These are phyloP conservation scores for Suillus paluster DNA, from an alignment of 768 basidiomycete species.

Conservation along the genomic window DNA sequence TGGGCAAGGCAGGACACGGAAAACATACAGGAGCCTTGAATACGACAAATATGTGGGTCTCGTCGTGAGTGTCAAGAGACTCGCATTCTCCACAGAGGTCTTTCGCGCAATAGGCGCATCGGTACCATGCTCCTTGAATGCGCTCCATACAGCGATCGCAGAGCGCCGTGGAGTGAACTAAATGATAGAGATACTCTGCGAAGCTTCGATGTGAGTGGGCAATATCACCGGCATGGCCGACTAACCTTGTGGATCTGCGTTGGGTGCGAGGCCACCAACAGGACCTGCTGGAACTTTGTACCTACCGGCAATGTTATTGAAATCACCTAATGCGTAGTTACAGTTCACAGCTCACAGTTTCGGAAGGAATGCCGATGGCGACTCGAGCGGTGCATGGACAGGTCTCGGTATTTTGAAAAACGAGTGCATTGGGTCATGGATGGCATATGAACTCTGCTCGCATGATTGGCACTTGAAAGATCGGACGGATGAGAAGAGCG, in stretches of 20 bases:
- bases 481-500: constrained; percentile 4
- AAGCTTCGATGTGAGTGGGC: neutral
- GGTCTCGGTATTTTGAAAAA: constrained; percentile 89
- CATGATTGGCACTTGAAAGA: constrained; percentile 74
- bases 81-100: constrained; percentile 91
- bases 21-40: constrained; percentile 78
- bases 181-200: constrained; percentile 62
- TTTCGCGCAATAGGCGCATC: constrained; percentile 85
- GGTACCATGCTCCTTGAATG: constrained; percentile 89
- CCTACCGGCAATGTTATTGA: constrained; percentile 41
- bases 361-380: constrained; percentile 66
- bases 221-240: neutral
- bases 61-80: constrained; percentile 78
- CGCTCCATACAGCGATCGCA: constrained; percentile 87
- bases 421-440: constrained; percentile 84
- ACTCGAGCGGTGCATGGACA: constrained; percentile 64
- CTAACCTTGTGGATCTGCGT: constrained; percentile 61
- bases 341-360: constrained; percentile 51
- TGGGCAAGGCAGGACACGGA: neutral
- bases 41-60: constrained; percentile 82
- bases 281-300: constrained; percentile 70
- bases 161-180: constrained; percentile 68
- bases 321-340: constrained; percentile 9
- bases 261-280: constrained; percentile 38
- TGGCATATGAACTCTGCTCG: constrained; percentile 73